Conservation (phyloP, 768 basidiomycete species). For the Leccinum rimulosum region DNA sequence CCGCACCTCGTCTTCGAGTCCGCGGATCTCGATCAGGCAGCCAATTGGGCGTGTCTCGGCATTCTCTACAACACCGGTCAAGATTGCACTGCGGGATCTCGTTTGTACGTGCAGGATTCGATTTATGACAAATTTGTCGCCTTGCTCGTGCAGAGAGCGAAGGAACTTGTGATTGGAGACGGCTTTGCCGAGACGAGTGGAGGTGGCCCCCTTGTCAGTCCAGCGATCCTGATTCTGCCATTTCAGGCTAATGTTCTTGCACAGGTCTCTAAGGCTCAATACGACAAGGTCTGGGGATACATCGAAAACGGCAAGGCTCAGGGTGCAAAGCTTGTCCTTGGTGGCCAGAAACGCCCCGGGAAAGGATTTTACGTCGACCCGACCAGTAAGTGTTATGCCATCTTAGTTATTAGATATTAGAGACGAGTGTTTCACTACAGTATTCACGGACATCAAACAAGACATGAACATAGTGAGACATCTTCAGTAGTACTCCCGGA, state of each 20-base stretch:
- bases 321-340: slow-evolving; percentile 75
- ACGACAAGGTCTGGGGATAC: slow-evolving; percentile 83
- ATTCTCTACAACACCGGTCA: slow-evolving; percentile 90
- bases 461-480: slow-evolving; percentile 81
- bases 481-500: background rate
- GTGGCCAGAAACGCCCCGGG: slow-evolving; percentile 72
- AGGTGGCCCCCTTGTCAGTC: slow-evolving; percentile 80
- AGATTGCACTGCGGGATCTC: slow-evolving; percentile 90
- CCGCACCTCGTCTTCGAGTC: slow-evolving; percentile 88
- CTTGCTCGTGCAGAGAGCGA: slow-evolving; percentile 62
- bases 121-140: slow-evolving; percentile 84
- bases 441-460: slow-evolving; percentile 76
- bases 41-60: slow-evolving; percentile 82
- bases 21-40: slow-evolving; percentile 84
- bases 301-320: slow-evolving; percentile 83
- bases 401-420: slow-evolving; percentile 2
- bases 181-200: slow-evolving; percentile 72
- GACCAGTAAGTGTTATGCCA: slow-evolving; percentile 57
- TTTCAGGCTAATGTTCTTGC: slow-evolving; percentile 8
- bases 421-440: slow-evolving; percentile 35
- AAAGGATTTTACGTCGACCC: slow-evolving; percentile 91
- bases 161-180: slow-evolving; percentile 72
- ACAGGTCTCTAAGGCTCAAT: slow-evolving; percentile 80
- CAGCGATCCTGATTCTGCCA: slow-evolving; percentile 2
- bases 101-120: slow-evolving; percentile 83